These are phyloP conservation scores for Rozella allomycis DNA, from an alignment of 371 early-diverging fungal species.

Conservation along the genomic window DNA sequence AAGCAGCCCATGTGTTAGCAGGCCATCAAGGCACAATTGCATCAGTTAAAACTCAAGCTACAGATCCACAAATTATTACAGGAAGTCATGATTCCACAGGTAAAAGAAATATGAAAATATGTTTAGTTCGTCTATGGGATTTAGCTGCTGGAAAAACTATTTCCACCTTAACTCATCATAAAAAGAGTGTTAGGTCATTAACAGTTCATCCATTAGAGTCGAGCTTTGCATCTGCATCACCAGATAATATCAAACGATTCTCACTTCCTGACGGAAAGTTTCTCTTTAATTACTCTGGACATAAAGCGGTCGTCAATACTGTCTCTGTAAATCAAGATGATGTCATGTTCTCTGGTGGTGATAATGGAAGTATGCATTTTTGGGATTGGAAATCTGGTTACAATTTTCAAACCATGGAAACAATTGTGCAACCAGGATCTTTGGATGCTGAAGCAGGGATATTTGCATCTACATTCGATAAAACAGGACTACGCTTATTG, in stretches of 20 bases:
- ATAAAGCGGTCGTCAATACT: conserved; percentile 71
- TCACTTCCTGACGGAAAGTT: conserved; percentile 81
- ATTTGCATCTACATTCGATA: conserved; percentile 81
- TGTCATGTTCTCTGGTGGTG: conserved; percentile 79
- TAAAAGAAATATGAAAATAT: too few species aligned
- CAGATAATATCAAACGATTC: conserved; percentile 89
- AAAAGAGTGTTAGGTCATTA: conserved; percentile 78
- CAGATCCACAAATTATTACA: conserved; percentile 86
- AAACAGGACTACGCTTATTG: conserved; percentile 72
- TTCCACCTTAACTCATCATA: conserved; percentile 86
- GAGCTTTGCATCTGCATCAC: conserved; percentile 72
- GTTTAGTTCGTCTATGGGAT: conserved; percentile 86
- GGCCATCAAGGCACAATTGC: conserved; percentile 74
- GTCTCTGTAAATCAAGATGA: conserved; percentile 66
- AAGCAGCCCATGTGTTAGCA: conserved; percentile 63
- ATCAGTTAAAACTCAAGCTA: conserved; percentile 67
- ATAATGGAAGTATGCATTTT: conserved; percentile 82
- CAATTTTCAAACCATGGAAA: conserved; percentile 68
- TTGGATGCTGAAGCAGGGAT: conserved; percentile 85
- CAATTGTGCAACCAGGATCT: conserved; percentile 82
- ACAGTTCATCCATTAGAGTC: conserved; percentile 78
- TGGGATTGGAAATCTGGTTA: conserved; percentile 91
- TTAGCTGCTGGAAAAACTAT: conserved; percentile 84
- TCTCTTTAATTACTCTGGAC: conserved; percentile 73
- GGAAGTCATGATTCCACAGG: conserved; percentile 78